Conservation (phyloP, 2,329 filamentous ascomycete genomes). For the Xylariaceae sp. region DNA sequence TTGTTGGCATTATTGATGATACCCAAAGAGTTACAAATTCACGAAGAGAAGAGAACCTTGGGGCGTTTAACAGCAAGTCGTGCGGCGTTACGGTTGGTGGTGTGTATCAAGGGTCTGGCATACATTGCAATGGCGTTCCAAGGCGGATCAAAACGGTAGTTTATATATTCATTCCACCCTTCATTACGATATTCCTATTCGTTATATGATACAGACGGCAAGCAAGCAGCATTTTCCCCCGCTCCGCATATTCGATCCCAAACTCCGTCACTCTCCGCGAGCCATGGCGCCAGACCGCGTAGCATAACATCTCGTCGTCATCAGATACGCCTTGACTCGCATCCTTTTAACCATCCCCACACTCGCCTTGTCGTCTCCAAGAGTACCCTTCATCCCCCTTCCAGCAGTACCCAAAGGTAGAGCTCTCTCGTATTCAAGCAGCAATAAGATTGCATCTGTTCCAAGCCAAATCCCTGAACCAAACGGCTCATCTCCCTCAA, state of each 20-base stretch:
- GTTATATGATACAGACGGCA: conserved; percentile 37
- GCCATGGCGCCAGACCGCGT: conserved; percentile 12
- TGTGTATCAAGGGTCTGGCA: conserved; percentile 10
- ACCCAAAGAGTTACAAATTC: conserved; percentile 1
- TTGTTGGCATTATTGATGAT: conserved; percentile 19
- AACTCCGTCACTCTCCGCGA: conserved; percentile 29
- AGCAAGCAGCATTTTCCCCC: conserved; percentile 8
- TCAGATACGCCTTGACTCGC: conserved; percentile 14
- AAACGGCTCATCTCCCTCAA: background rate
- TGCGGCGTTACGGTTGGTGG: conserved; percentile 19
- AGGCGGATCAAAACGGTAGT: conserved; percentile 20
- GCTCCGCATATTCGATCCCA: conserved; percentile 23
- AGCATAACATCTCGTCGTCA: conserved; percentile 22
- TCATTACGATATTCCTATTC: conserved; percentile 25
- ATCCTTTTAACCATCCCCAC: conserved; percentile 3
- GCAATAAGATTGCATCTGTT: conserved; percentile 4
- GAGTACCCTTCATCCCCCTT: conserved; percentile 4
- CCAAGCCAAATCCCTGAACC: background rate
- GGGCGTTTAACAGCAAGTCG: conserved; percentile 3
- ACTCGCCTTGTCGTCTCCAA: conserved; percentile 8
- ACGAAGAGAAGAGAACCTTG: conserved; percentile 5
- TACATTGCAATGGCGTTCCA: conserved; percentile 18
- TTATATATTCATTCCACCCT: conserved; percentile 28
- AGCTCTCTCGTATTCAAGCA: conserved; percentile 22
- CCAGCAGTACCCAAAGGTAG: conserved; percentile 14